Conservation (phyloP, 257 asterid species). For the Ilex aquifolium region DNA sequence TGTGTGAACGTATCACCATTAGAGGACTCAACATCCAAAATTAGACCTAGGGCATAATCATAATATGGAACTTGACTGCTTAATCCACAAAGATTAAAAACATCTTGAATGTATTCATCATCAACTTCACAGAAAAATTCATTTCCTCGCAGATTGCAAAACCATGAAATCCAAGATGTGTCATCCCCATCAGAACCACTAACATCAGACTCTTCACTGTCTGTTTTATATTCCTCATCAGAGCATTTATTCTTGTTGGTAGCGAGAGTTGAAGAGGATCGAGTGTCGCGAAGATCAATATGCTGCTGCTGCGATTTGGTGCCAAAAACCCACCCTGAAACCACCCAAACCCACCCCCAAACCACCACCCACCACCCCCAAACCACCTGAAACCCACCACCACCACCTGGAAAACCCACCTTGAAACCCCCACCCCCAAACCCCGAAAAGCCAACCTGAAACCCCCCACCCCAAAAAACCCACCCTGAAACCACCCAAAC, state of each 20-base stretch:
- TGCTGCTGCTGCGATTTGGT: conserved; percentile 21
- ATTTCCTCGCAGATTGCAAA: conserved; percentile 65
- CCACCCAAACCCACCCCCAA: no score
- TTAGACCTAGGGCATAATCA: conserved; percentile 55
- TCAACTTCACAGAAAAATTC: conserved; percentile 65
- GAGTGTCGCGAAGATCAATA: no score
- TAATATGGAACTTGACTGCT: conserved; percentile 63
- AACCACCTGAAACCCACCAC: no score
- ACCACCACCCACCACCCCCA: no score
- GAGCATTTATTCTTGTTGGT: conserved; percentile 33
- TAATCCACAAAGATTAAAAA: conserved; percentile 61
- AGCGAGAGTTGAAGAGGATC: conserved; percentile 24
- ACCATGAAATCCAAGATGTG: conserved; percentile 69
- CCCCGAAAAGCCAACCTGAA: no score
- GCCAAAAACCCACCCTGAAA: no score
- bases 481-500: no score
- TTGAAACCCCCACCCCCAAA: no score
- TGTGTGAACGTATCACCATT: no score
- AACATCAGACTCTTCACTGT: conserved; percentile 59
- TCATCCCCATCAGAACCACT: conserved; percentile 70
- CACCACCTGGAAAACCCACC: no score
- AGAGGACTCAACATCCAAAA: conserved; percentile 63
- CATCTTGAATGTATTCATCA: conserved; percentile 63
- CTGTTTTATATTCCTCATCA: conserved; percentile 57
- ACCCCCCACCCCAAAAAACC: no score